A percentile compares a stretch with the other conserved stretches of the same genome.
Evolutionary conservation across 1,284 basidiomycete genomes (phyloP).

Genomic region (Papiliotrema laurentii): DNA sequence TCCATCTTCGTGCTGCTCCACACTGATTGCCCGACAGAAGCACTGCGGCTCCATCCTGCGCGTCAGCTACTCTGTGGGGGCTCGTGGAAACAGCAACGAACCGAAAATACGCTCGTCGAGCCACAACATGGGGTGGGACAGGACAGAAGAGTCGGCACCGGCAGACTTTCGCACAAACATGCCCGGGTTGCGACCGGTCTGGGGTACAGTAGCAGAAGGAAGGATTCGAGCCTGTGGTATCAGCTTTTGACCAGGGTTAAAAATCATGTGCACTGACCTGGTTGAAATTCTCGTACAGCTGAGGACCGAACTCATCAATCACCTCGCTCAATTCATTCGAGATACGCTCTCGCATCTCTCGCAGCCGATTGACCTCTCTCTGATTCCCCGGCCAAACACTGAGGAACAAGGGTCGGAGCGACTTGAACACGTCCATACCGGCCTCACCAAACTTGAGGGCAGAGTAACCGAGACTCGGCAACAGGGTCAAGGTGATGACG

Average conservation of each 20-base stretch:
- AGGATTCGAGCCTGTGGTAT: conserved; percentile 67
- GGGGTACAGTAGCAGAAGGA: conserved; percentile 73
- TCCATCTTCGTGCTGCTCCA: conserved; percentile 39
- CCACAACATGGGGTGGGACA: conserved; percentile 48
- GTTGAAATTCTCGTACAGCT: conserved; percentile 83
- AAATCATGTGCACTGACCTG: conserved; percentile 52
- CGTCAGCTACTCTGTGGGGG: neutral
- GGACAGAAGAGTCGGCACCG: conserved; percentile 37
- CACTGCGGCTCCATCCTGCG: conserved; percentile 41
- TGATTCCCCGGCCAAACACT: conserved; percentile 90
- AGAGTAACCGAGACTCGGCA: conserved; percentile 89
- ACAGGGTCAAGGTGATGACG: conserved; percentile 65
- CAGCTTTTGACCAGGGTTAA: neutral
- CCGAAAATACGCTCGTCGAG: conserved; percentile 49
- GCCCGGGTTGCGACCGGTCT: conserved; percentile 52
- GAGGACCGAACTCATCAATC: conserved; percentile 79
- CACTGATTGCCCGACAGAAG: conserved; percentile 34
- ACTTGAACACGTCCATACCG: conserved; percentile 96
- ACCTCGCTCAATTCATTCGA: conserved; percentile 82
- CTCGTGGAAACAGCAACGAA: no score
- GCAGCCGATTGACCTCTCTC: conserved; percentile 72
- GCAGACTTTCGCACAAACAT: conserved; percentile 30
- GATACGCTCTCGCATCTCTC: conserved; percentile 71
- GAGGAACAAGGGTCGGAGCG: conserved; percentile 84
- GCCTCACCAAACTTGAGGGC: conserved; percentile 98